These are phyloP conservation scores for Arachnopeziza araneosa DNA, from an alignment of 2,329 filamentous ascomycete species.

Conservation along the genomic window DNA sequence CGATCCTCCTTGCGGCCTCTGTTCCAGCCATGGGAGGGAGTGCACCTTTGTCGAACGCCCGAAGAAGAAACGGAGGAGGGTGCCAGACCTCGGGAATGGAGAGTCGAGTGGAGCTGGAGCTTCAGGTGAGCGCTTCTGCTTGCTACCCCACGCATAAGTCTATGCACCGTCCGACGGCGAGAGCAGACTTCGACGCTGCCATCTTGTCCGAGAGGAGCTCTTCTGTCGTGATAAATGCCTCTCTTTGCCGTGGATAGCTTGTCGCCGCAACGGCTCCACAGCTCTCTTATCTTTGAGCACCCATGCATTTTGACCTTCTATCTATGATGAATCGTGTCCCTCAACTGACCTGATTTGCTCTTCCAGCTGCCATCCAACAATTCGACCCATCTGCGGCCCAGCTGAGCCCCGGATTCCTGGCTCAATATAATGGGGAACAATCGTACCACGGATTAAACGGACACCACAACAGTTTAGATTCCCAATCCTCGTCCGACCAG, in stretches of 20 bases:
- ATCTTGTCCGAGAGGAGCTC: neutral
- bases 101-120: constrained; percentile 16
- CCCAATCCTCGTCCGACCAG: constrained; percentile 21
- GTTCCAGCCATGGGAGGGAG: constrained; percentile 36
- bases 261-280: neutral
- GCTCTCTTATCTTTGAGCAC: neutral
- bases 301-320: neutral
- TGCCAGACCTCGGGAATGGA: constrained; percentile 18
- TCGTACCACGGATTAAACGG: constrained; percentile 22
- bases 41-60: constrained; percentile 40
- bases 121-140: constrained; percentile 13
- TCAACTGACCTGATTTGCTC: neutral
- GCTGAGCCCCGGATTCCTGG: constrained; percentile 26
- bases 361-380: constrained; percentile 21
- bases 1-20: constrained; percentile 38
- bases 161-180: neutral
- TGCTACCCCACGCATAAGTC: neutral
- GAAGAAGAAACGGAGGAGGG: constrained; percentile 30
- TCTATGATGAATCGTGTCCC: neutral
- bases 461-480: constrained; percentile 15
- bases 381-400: constrained; percentile 21
- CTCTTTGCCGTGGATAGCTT: neutral
- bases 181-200: neutral
- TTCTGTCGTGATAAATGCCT: neutral
- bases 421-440: constrained; percentile 24